Percentiles rank a stretch among this genome's conserved stretches.
Evolutionary conservation across 192 early-diverging fungal species (phyloP).

Genomic region (Backusella macrospora): DNA sequence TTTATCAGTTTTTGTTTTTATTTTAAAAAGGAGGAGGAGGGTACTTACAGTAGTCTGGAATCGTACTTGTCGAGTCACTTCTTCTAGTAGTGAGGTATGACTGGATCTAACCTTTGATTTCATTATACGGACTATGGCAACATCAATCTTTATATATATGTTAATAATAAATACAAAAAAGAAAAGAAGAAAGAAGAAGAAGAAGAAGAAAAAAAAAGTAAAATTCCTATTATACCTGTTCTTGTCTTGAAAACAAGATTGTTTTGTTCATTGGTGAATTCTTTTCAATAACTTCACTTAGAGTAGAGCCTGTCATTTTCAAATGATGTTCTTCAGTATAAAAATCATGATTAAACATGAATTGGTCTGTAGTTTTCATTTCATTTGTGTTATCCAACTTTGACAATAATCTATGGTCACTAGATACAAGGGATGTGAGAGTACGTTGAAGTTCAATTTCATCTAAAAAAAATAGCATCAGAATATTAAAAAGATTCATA

Average conservation of each 20-base stretch:
- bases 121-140: slow-evolving; percentile 86
- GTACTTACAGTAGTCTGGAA: slow-evolving; percentile 57
- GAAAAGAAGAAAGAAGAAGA: no score
- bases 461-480: slow-evolving; percentile 38
- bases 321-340: slow-evolving; percentile 63
- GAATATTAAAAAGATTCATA: not conserved
- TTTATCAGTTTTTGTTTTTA: slow-evolving; percentile 63
- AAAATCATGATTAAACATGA: slow-evolving; percentile 65
- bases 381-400: slow-evolving; percentile 70
- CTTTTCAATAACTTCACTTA: slow-evolving; percentile 70
- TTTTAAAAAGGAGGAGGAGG: slow-evolving; percentile 35
- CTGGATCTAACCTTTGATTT: slow-evolving; percentile 73
- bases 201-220: no score
- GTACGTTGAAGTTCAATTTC: slow-evolving; percentile 80
- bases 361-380: slow-evolving; percentile 56
- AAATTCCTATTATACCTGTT: slow-evolving; percentile 61
- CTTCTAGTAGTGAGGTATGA: slow-evolving; percentile 69
- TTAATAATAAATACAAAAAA: not conserved
- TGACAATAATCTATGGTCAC: slow-evolving; percentile 75
- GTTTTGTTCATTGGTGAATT: slow-evolving; percentile 70
- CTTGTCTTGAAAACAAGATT: slow-evolving; percentile 74
- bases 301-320: slow-evolving; percentile 71
- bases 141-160: slow-evolving; percentile 59
- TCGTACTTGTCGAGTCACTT: slow-evolving; percentile 68
- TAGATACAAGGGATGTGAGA: slow-evolving; percentile 86